These are phyloP conservation scores for Jamesozyma rosinii DNA, from an alignment of 805 yeast genomes.

Conservation along the genomic window DNA sequence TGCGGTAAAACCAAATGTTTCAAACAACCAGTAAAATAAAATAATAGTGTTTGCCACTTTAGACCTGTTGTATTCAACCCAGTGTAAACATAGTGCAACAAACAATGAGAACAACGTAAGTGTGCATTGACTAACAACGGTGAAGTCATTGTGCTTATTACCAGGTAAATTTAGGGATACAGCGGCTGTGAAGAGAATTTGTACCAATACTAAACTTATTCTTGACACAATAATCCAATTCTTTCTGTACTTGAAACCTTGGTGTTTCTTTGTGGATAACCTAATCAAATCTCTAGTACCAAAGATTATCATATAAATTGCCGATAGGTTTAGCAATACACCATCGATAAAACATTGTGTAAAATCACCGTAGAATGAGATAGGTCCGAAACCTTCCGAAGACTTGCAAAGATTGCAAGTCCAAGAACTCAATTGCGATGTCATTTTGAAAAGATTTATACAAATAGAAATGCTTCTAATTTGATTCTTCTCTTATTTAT, in stretches of 20 bases:
- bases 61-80: conserved; percentile 60
- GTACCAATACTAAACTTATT: conserved; percentile 27
- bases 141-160: conserved; percentile 12
- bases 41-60: conserved; percentile 58
- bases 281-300: conserved; percentile 35
- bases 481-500: no score
- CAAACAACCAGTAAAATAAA: conserved; percentile 67
- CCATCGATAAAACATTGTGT: conserved; percentile 56
- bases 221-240: conserved; percentile 33
- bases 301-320: conserved; percentile 35
- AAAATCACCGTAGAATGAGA: conserved; percentile 43
- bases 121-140: conserved; percentile 17
- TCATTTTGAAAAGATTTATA: neutral
- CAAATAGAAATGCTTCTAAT: no score
- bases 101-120: conserved; percentile 33
- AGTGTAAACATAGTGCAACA: conserved; percentile 51
- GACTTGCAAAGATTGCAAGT: conserved; percentile 19
- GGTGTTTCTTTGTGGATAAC: conserved; percentile 17
- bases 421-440: conserved; percentile 5
- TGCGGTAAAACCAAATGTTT: conserved; percentile 39
- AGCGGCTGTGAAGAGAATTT: conserved; percentile 24
- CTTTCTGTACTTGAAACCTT: conserved; percentile 31
- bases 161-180: conserved; percentile 16
- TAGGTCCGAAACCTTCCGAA: conserved; percentile 37
- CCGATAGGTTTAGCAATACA: conserved; percentile 35